Evolutionary conservation across 2,329 filamentous ascomycete species (phyloP).

Genomic region (Hypoxylon sp.): DNA sequence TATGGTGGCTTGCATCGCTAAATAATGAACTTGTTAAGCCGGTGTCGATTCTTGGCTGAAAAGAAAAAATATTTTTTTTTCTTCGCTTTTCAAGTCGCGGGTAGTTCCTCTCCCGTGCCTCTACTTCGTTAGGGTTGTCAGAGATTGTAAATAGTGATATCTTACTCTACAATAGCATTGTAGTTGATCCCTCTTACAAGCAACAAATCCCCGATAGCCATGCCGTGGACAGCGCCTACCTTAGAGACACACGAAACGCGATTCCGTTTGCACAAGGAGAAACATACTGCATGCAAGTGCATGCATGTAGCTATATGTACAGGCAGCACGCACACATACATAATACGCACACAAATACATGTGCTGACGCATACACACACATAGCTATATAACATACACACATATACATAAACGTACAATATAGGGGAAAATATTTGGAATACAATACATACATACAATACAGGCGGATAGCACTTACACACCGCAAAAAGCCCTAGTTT

Average conservation of each 20-base stretch:
- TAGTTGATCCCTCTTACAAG: constrained; percentile 36
- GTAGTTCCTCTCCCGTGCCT: not conserved
- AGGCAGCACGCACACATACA: constrained; percentile 42
- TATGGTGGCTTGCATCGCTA: constrained; percentile 44
- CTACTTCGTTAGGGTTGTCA: not conserved
- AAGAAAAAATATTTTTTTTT: not conserved
- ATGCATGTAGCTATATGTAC: constrained; percentile 45
- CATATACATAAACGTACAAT: constrained; percentile 36
- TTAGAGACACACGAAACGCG: constrained; percentile 46
- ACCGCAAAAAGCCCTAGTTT: constrained; percentile 2
- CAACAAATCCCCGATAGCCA: constrained; percentile 46
- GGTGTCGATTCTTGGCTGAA: constrained; percentile 1
- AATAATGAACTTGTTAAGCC: constrained; percentile 47
- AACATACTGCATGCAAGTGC: constrained; percentile 46
- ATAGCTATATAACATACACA: constrained; percentile 48
- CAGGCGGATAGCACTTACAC: constrained; percentile 12
- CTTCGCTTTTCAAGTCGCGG: constrained; percentile 2
- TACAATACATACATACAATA: constrained; percentile 17
- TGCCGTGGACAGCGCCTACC: constrained; percentile 42
- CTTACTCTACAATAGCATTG: not conserved
- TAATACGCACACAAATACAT: constrained; percentile 39
- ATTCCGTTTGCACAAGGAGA: constrained; percentile 51
- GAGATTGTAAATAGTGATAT: constrained; percentile 12
- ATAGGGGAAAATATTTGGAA: constrained; percentile 32
- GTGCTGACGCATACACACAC: constrained; percentile 40